Evolutionary conservation across 2,329 filamentous ascomycete species (phyloP), one percentile per base, ranked within the genome.

Genomic region (Leptographium flavum): DNA sequence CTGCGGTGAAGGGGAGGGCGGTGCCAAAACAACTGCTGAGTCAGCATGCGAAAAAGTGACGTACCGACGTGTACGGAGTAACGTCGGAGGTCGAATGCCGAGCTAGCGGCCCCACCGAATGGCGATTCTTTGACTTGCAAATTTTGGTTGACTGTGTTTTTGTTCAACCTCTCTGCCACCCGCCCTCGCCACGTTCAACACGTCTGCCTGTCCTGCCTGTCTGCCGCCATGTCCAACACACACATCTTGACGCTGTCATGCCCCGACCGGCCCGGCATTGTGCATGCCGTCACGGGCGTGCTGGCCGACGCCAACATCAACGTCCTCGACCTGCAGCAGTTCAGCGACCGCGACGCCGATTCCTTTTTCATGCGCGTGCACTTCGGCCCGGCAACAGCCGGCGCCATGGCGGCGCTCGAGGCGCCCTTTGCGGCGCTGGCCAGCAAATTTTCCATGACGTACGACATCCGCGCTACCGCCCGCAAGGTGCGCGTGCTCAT

Each of bases 351-450:
- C 23, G 74, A 69, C 22, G 83, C 80, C 19, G 67, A 83, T 58
- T 81, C 74, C 47, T 92, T 92, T 69, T 92, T 92, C 67, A 90
- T 92, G 85, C 76, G 85, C 59, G 83, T 90, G 54, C 84, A 88
- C 62, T 90, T 90, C 56, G 81, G 77, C 10, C 74, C 81, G 49
- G 69, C 68, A 6, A 60, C 69, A 32, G 63, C 68, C 7, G 60
- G 59, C 48, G 69, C 63, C 49, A 73, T 68, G 41, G 67, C 67
- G 19, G 63, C 73, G 51, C 66, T 87, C 40, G 61, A 57, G 8
- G 61, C 59, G 46, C 70, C 74, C 7, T 80, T 90, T 54, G 63
- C 67, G 25, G 62, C 68, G 36, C 75, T 86, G 43, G 81, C 81
- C 3, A 55, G 64, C 43, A 68, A 79, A 23, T 74, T 86, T 64